These are phyloP conservation scores for Otatea glauca DNA, from an alignment of 176 grass and related monocot genomes.

Conservation along the genomic window DNA sequence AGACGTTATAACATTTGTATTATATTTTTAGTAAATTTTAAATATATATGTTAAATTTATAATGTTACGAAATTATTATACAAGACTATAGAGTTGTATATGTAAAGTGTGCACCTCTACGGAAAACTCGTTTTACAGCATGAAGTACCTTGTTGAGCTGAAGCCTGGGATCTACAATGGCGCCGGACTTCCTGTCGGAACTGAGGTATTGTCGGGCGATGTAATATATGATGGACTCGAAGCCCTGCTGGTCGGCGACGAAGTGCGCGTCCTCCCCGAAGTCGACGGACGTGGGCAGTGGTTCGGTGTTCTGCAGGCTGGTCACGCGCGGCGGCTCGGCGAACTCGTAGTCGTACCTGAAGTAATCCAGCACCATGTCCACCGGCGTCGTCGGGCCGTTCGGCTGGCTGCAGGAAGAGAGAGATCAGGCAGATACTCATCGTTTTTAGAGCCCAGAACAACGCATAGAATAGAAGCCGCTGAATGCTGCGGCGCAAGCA, in stretches of 20 bases:
- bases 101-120: too few relatives aligned
- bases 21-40: too few relatives aligned
- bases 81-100: too few relatives aligned
- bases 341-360: slow-evolving; percentile 61
- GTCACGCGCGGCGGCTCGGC: slow-evolving; percentile 65
- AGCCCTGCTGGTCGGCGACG: slow-evolving; percentile 65
- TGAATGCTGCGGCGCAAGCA: too few relatives aligned
- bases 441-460: too few relatives aligned
- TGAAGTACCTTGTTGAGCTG: slow-evolving; percentile 44
- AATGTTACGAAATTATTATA: too few relatives aligned
- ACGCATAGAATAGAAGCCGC: too few relatives aligned
- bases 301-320: slow-evolving; percentile 63
- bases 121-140: too few relatives aligned
- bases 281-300: slow-evolving; percentile 45
- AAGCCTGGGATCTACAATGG: slow-evolving; percentile 49
- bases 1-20: too few relatives aligned
- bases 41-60: too few relatives aligned
- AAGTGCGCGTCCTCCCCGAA: slow-evolving; percentile 61
- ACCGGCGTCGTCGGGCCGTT: slow-evolving; percentile 22
- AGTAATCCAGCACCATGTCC: slow-evolving; percentile 78
- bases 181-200: slow-evolving; percentile 31
- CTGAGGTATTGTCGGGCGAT: slow-evolving; percentile 57
- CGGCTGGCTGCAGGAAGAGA: too few relatives aligned
- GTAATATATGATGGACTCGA: slow-evolving; percentile 51
- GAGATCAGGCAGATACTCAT: too few relatives aligned